Percentiles rank a stretch among this genome's conserved stretches.
Evolutionary conservation across 1,284 basidiomycete species (phyloP).

Genomic region (Thecaphora thlaspeos): DNA sequence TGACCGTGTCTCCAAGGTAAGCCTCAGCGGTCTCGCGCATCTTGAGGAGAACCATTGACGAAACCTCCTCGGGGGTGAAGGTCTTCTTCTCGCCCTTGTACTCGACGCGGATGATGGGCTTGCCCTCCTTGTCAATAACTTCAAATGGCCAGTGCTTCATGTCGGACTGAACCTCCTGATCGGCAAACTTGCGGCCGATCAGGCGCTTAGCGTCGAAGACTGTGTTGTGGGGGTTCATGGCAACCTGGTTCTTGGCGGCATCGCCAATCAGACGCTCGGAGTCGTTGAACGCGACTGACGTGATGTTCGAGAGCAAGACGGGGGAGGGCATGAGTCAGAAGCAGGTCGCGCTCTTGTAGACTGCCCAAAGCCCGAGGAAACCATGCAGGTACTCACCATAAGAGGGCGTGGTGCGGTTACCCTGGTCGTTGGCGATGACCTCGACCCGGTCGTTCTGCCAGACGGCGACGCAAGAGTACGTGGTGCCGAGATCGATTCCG

Average conservation of each 20-base stretch:
- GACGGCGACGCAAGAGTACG: constrained; percentile 70
- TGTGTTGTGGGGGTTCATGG: constrained; percentile 62
- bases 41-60: constrained; percentile 94
- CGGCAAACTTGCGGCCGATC: constrained; percentile 80
- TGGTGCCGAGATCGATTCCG: constrained; percentile 86
- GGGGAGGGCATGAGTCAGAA: no score
- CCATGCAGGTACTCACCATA: constrained; percentile 34
- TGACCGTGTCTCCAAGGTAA: constrained; percentile 79
- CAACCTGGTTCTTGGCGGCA: constrained; percentile 88
- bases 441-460: constrained; percentile 99
- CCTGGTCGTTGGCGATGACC: constrained; percentile 88
- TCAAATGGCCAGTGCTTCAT: constrained; percentile 95
- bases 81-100: constrained; percentile 89
- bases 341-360: no score
- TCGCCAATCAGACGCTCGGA: constrained; percentile 91
- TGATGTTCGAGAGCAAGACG: no score
- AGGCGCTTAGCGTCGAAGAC: constrained; percentile 86
- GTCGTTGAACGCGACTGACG: constrained; percentile 62
- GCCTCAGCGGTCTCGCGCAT: constrained; percentile 99
- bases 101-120: constrained; percentile 84
- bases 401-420: constrained; percentile 90
- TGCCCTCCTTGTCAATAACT: constrained; percentile 74
- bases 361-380: neutral
- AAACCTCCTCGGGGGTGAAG: constrained; percentile 94
- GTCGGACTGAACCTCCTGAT: constrained; percentile 88